These are phyloP conservation scores for Wickerhamiella sorbophila DNA, from an alignment of 805 yeast genomes.

Conservation along the genomic window DNA sequence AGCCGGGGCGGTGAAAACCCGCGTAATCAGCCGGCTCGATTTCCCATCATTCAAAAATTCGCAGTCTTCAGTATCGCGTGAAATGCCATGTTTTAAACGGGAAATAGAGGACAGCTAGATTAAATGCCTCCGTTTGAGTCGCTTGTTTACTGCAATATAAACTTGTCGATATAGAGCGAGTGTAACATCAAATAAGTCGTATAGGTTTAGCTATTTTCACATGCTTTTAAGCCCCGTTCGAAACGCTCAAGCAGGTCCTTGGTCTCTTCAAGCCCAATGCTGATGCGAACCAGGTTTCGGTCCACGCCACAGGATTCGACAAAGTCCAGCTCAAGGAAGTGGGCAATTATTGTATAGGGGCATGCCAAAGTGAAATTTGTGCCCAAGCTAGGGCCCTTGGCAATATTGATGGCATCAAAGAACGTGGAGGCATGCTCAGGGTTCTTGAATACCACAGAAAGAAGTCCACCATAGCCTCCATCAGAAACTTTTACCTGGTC, in stretches of 20 bases:
- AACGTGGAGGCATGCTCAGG: constrained; percentile 55
- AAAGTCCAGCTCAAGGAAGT: constrained; percentile 66
- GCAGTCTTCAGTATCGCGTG: constrained; percentile 6
- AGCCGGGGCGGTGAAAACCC: background rate
- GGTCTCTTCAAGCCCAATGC: constrained; percentile 72
- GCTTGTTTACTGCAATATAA: constrained; percentile 7
- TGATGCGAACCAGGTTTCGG: constrained; percentile 57
- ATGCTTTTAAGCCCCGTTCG: constrained; percentile 34
- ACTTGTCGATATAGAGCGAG: constrained; percentile 14
- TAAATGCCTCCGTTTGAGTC: constrained; percentile 18
- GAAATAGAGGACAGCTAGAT: too few relatives aligned
- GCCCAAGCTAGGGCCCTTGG: constrained; percentile 86
- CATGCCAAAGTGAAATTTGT: constrained; percentile 81
- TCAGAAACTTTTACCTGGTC: constrained; percentile 49
- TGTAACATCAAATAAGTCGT: constrained; percentile 8
- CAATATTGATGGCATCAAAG: constrained; percentile 51
- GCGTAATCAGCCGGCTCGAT: background rate
- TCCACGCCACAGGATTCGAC: constrained; percentile 76
- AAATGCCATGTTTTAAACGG: background rate
- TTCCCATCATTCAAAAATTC: constrained; percentile 6
- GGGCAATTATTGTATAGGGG: constrained; percentile 81
- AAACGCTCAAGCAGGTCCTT: constrained; percentile 39
- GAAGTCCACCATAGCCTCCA: constrained; percentile 84
- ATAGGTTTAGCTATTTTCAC: constrained; percentile 1
- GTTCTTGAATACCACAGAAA: constrained; percentile 56